phyloP scores from a whole-genome alignment of 441 rosid species.

The Francoa sonchifolia region DNA sequence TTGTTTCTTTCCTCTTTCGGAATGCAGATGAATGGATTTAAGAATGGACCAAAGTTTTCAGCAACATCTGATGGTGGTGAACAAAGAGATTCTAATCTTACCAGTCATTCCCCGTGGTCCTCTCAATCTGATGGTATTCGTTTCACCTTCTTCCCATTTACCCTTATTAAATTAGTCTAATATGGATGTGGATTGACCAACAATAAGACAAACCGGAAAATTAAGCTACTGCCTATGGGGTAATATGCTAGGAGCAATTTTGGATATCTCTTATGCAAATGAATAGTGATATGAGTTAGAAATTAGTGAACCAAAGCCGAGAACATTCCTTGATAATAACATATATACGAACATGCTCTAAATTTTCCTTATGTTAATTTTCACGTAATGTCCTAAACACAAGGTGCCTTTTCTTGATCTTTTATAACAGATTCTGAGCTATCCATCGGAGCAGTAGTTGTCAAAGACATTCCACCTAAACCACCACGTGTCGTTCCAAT shows the following conservation, averaged over 20 bases:
- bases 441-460: conserved; percentile 16
- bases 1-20: not conserved
- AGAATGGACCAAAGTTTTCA: conserved; percentile 45
- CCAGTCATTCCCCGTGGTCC: conserved; percentile 59
- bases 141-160: not conserved
- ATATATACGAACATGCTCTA: not conserved
- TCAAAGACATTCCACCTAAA: conserved; percentile 20
- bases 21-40: conserved; percentile 65
- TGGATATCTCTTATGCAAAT: too few species aligned
- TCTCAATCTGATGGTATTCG: conserved; percentile 65
- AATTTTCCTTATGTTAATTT: not conserved
- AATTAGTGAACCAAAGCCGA: too few species aligned
- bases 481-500: too few species aligned
- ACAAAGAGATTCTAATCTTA: conserved; percentile 29
- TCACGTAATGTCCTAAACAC: too few species aligned
- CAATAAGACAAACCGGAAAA: not conserved
- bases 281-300: too few species aligned
- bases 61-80: conserved; percentile 26
- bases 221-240: not conserved
- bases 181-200: not conserved
- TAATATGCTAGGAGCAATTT: not conserved
- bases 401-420: too few species aligned
- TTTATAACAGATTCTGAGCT: conserved; percentile 34
- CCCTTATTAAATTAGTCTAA: not conserved
- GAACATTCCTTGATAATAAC: too few species aligned